A percentile compares a stretch with the other conserved stretches of the same genome.
phyloP scores from a whole-genome alignment of 164 flowering plant genomes.

The Aristolochia californica region DNA sequence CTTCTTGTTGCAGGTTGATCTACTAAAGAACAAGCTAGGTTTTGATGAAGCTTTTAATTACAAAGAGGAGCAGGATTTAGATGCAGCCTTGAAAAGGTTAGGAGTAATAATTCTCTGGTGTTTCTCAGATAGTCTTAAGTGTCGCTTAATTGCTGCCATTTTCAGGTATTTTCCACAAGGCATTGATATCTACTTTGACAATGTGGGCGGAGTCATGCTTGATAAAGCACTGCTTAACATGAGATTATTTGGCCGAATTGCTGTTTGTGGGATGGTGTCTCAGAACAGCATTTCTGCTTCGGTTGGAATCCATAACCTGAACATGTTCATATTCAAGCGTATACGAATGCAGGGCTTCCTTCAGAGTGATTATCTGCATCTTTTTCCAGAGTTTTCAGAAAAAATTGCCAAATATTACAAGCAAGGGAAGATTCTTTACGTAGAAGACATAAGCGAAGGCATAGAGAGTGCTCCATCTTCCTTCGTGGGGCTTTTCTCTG shows the following conservation, averaged over 20 bases:
- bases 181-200: conserved; percentile 64
- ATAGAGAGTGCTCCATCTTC: conserved; percentile 54
- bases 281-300: conserved; percentile 18
- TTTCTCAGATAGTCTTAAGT: background rate
- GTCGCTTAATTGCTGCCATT: background rate
- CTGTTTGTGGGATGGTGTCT: conserved; percentile 60
- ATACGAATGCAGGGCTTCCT: conserved; percentile 46
- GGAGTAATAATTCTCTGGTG: background rate
- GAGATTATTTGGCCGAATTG: conserved; percentile 43
- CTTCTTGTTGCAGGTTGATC: conserved; percentile 32
- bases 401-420: conserved; percentile 22
- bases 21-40: conserved; percentile 44
- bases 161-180: conserved; percentile 56
- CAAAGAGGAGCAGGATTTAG: conserved; percentile 40
- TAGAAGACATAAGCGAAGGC: conserved; percentile 56
- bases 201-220: conserved; percentile 61
- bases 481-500: conserved; percentile 42
- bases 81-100: conserved; percentile 50
- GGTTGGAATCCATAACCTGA: conserved; percentile 31
- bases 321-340: conserved; percentile 22
- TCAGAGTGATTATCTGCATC: conserved; percentile 40
- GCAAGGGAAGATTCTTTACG: conserved; percentile 45
- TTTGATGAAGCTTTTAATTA: conserved; percentile 62
- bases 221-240: conserved; percentile 61
- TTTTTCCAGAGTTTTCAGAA: conserved; percentile 40